Conservation (phyloP, 345 rosid species). For the Conringia planisiliqua region DNA sequence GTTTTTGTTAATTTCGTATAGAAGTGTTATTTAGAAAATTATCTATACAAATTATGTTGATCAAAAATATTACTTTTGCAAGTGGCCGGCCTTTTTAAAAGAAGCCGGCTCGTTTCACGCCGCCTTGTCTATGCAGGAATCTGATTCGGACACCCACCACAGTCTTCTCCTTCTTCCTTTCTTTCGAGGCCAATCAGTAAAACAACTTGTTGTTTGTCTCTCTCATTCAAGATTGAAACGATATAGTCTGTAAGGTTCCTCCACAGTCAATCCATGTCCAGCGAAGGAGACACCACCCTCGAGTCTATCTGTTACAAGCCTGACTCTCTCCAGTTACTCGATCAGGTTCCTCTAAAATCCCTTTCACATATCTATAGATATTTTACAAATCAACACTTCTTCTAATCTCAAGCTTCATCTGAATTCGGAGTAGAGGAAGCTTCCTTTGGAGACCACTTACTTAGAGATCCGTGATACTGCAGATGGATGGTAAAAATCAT, state of each 20-base stretch:
- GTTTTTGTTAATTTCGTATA: no score
- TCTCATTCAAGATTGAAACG: background rate
- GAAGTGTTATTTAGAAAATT: no score
- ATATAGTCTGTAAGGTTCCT: background rate
- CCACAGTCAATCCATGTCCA: slow-evolving; percentile 23
- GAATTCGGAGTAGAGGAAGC: slow-evolving; percentile 61
- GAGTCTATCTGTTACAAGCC: slow-evolving; percentile 38
- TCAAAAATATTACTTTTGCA: background rate
- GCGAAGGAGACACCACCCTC: slow-evolving; percentile 34
- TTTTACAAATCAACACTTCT: background rate
- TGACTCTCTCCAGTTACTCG: slow-evolving; percentile 37
- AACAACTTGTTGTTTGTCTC: background rate
- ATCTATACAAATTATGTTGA: no score
- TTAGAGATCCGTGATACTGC: slow-evolving; percentile 54
- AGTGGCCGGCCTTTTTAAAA: background rate
- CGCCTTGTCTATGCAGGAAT: background rate
- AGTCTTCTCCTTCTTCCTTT: background rate
- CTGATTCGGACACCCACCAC: background rate
- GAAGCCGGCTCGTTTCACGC: background rate
- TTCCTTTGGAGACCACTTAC: slow-evolving; percentile 69
- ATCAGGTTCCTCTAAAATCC: slow-evolving; percentile 28
- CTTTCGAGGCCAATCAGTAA: background rate
- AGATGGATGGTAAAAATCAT: slow-evolving; percentile 71
- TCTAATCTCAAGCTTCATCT: background rate
- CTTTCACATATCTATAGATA: background rate